Evolutionary conservation across 148 eudicot species (phyloP).

Genomic region (Arbutus unedo): DNA sequence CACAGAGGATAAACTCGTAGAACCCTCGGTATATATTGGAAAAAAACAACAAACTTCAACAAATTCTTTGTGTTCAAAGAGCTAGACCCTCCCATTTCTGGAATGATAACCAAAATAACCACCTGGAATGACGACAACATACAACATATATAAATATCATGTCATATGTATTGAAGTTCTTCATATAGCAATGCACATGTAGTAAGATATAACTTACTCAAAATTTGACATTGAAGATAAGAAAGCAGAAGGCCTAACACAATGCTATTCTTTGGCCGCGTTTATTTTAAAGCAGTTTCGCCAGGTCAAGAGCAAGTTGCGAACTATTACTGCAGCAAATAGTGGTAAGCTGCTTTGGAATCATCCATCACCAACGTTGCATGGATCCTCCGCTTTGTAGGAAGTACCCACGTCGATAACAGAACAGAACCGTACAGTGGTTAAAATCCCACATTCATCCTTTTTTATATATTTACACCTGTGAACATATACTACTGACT

Average conservation of each 20-base stretch:
- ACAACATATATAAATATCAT: background rate
- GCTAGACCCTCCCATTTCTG: conserved; percentile 50
- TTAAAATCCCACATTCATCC: no score
- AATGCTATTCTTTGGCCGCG: background rate
- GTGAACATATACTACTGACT: no score
- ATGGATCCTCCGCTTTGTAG: no score
- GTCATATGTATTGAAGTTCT: conserved; percentile 18
- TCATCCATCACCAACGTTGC: background rate
- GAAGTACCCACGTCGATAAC: no score
- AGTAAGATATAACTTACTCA: background rate
- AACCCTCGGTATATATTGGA: conserved; percentile 87
- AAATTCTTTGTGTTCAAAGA: conserved; percentile 70
- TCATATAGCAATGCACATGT: background rate
- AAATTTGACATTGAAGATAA: background rate
- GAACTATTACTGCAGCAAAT: background rate
- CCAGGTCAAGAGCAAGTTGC: background rate
- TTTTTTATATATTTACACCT: no score
- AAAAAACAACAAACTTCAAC: conserved; percentile 70
- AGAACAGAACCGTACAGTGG: no score
- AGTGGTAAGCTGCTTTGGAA: background rate
- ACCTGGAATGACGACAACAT: conserved; percentile 36
- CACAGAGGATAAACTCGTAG: conserved; percentile 68
- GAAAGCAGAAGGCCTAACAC: background rate
- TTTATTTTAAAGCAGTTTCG: background rate
- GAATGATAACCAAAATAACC: conserved; percentile 59